Evolutionary conservation across 768 basidiomycete genomes (phyloP).

Genomic region (Termitomyces sp.): DNA sequence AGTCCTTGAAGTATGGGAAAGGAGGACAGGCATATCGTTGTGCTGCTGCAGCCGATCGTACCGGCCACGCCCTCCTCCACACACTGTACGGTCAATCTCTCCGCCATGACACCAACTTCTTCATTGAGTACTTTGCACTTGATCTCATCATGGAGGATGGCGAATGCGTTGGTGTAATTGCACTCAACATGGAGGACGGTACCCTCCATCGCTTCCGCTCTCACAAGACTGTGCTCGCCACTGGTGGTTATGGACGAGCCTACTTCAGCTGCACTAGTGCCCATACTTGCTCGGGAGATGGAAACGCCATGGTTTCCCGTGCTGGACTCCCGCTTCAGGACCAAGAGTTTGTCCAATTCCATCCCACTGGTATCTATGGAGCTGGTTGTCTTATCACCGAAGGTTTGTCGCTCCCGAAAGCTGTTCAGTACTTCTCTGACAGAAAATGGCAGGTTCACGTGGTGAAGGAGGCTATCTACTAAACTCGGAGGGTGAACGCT

Average conservation of each 20-base stretch:
- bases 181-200: conserved; percentile 99
- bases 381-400: conserved; percentile 99
- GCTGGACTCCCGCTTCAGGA: conserved; percentile 97
- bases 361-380: conserved; percentile 99
- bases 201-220: conserved; percentile 97
- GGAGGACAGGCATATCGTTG: conserved; percentile 99
- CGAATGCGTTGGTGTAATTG: conserved; percentile 98
- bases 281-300: conserved; percentile 98
- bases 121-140: conserved; percentile 99
- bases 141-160: conserved; percentile 99
- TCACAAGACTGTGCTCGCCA: conserved; percentile 97
- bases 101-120: conserved; percentile 98
- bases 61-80: conserved; percentile 96
- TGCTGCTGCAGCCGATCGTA: conserved; percentile 97
- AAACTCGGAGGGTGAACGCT: conserved; percentile 98
- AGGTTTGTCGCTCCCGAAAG: conserved; percentile 39
- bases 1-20: conserved; percentile 94
- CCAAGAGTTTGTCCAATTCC: conserved; percentile 99
- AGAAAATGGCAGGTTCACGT: conserved; percentile 67
- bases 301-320: conserved; percentile 96
- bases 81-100: conserved; percentile 99
- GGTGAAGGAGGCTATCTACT: conserved; percentile 98
- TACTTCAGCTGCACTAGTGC: conserved; percentile 99
- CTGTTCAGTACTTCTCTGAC: not conserved
- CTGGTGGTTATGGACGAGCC: conserved; percentile 95